A percentile compares a stretch with the other conserved stretches of the same genome.
Evolutionary conservation across 331 rosid genomes (phyloP).

Genomic region (Prunus yedoensis): DNA sequence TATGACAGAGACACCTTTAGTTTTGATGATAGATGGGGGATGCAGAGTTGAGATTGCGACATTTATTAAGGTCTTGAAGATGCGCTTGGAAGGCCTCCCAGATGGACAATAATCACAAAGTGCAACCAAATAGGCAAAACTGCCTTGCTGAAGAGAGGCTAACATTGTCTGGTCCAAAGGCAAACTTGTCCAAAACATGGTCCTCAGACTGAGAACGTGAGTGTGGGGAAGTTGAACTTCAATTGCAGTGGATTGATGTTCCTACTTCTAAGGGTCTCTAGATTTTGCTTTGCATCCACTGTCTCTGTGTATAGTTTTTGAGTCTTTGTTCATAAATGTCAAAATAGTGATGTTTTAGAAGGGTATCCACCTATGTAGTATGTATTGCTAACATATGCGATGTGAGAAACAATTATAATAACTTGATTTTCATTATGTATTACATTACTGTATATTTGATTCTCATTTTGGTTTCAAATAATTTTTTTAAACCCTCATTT

Average conservation of each 20-base stretch:
- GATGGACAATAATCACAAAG: conserved; percentile 32
- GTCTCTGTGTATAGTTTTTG: neutral
- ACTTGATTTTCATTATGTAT: neutral
- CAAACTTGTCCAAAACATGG: conserved; percentile 35
- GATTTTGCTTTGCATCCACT: neutral
- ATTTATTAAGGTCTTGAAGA: conserved; percentile 20
- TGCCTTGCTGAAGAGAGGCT: conserved; percentile 43
- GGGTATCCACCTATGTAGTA: neutral
- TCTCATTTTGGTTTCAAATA: too few species aligned
- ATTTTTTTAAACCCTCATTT: too few species aligned
- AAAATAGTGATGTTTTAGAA: neutral
- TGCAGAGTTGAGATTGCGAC: conserved; percentile 31
- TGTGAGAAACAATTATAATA: neutral
- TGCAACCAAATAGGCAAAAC: conserved; percentile 29
- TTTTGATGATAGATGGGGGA: conserved; percentile 48
- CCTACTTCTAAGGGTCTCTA: conserved; percentile 29
- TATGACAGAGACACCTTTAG: conserved; percentile 42
- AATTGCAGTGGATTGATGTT: conserved; percentile 43
- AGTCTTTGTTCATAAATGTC: neutral
- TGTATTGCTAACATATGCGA: neutral
- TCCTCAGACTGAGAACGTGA: conserved; percentile 42
- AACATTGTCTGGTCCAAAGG: conserved; percentile 31
- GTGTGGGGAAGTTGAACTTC: conserved; percentile 43
- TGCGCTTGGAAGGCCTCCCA: conserved; percentile 17
- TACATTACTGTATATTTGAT: neutral